A percentile compares a stretch with the other conserved stretches of the same genome.
These are phyloP conservation scores for Venturia pyrina DNA, from an alignment of 2,329 filamentous ascomycete genomes.

Conservation along the genomic window DNA sequence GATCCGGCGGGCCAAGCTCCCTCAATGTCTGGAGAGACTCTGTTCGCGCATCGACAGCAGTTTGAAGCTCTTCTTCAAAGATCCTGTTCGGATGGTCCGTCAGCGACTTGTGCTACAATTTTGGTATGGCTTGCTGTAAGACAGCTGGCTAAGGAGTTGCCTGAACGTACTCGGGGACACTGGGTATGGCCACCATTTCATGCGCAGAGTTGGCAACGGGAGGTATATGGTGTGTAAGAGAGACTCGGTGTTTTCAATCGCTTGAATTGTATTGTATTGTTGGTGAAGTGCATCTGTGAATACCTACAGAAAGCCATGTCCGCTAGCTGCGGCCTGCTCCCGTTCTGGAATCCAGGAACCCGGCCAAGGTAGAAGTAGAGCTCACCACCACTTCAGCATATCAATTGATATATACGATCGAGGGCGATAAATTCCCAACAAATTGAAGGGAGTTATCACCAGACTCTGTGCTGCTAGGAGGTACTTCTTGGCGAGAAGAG, in stretches of 20 bases:
- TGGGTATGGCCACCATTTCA: slow-evolving; percentile 31
- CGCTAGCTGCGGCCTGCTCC: not conserved
- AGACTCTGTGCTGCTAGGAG: no score
- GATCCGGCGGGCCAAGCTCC: slow-evolving; percentile 89
- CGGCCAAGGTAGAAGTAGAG: not conserved
- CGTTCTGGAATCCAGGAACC: not conserved
- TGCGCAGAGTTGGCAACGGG: not conserved
- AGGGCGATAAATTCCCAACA: not conserved
- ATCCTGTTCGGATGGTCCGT: slow-evolving; percentile 47
- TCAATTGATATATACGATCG: not conserved
- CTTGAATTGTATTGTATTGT: not conserved
- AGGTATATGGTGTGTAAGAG: not conserved
- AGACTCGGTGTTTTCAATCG: not conserved
- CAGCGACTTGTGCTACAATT: not conserved
- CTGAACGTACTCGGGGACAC: slow-evolving; percentile 32
- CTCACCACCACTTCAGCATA: not conserved
- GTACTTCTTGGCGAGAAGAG: no score
- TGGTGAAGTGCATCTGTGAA: not conserved
- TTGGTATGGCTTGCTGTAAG: not conserved
- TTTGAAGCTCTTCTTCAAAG: slow-evolving; percentile 84
- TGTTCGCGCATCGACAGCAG: slow-evolving; percentile 84
- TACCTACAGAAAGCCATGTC: not conserved
- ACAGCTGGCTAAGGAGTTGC: not conserved
- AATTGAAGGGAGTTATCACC: no score
- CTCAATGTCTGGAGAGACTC: slow-evolving; percentile 77